Evolutionary conservation across 129 eudicot genomes (phyloP).

Genomic region (Dittrichia graveolens): DNA sequence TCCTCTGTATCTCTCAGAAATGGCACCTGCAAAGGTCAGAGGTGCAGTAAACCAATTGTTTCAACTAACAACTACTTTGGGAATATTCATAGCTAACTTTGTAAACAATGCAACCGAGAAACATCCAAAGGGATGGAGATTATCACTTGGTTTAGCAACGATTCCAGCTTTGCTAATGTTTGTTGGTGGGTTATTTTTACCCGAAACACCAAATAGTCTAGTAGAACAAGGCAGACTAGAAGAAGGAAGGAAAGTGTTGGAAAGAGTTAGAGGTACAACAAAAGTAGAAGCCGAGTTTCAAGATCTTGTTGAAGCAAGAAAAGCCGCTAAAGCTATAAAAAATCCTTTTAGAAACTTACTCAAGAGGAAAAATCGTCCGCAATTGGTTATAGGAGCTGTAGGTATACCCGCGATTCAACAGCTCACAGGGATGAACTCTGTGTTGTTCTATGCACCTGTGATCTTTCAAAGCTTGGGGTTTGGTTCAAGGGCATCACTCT

Average conservation of each 20-base stretch:
- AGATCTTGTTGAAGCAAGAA: slow-evolving; percentile 87
- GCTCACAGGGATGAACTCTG: slow-evolving; percentile 83
- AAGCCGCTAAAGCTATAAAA: slow-evolving; percentile 71
- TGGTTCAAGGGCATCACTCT: slow-evolving; percentile 61
- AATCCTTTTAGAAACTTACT: slow-evolving; percentile 82
- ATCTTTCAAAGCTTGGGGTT: slow-evolving; percentile 90
- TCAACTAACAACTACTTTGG: slow-evolving; percentile 89
- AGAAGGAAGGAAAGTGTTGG: slow-evolving; percentile 70
- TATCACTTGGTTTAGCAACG: slow-evolving; percentile 82
- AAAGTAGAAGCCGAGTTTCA: slow-evolving; percentile 85
- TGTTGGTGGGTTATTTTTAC: slow-evolving; percentile 78
- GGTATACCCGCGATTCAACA: slow-evolving; percentile 93
- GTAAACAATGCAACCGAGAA: slow-evolving; percentile 70
- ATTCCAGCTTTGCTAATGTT: slow-evolving; percentile 84
- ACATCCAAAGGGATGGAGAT: slow-evolving; percentile 93
- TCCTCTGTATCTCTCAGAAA: slow-evolving; percentile 90
- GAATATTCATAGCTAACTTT: slow-evolving; percentile 78
- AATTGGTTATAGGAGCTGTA: slow-evolving; percentile 66
- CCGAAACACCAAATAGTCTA: slow-evolving; percentile 93
- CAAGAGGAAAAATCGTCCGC: slow-evolving; percentile 69
- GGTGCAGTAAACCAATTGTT: slow-evolving; percentile 87
- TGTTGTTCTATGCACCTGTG: slow-evolving; percentile 90
- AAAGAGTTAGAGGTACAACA: slow-evolving; percentile 80
- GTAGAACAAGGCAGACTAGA: slow-evolving; percentile 81
- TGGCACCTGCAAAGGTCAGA: slow-evolving; percentile 90